Conservation (phyloP, 306 rosid genomes). For the Mimosa bimucronata region DNA sequence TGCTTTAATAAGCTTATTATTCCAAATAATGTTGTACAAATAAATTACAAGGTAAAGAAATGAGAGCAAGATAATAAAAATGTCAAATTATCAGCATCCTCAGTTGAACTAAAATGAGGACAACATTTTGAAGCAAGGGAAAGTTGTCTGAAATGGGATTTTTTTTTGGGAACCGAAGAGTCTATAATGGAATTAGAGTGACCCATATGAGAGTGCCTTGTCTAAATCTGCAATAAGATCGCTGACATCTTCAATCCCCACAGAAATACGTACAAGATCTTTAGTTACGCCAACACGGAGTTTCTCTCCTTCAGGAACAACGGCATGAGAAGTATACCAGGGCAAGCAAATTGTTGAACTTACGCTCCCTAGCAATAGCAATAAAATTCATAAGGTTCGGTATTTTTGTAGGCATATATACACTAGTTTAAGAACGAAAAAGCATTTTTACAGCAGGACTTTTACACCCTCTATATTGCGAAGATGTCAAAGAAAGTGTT, state of each 20-base stretch:
- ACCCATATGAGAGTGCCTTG: constrained; percentile 75
- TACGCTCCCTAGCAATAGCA: constrained; percentile 64
- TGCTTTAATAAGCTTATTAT: background rate
- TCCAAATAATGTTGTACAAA: background rate
- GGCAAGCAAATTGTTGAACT: constrained; percentile 87
- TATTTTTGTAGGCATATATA: too few relatives aligned
- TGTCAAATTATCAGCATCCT: too few relatives aligned
- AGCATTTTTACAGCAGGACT: too few relatives aligned
- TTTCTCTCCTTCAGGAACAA: constrained; percentile 72
- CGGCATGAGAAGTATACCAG: constrained; percentile 78
- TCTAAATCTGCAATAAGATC: constrained; percentile 76
- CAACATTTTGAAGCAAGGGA: background rate
- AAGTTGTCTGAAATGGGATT: background rate
- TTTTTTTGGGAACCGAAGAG: too few relatives aligned
- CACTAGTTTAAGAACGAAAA: too few relatives aligned
- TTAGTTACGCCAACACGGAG: constrained; percentile 75
- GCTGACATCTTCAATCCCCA: constrained; percentile 80
- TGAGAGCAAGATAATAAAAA: background rate
- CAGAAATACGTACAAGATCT: constrained; percentile 78
- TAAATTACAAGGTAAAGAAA: too few relatives aligned
- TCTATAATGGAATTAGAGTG: constrained; percentile 29
- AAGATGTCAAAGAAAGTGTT: too few relatives aligned
- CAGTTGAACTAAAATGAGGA: too few relatives aligned
- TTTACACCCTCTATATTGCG: too few relatives aligned
- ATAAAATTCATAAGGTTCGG: constrained; percentile 8